Conservation (phyloP, 257 asterid species). For the Solanum lycopersicoides region DNA sequence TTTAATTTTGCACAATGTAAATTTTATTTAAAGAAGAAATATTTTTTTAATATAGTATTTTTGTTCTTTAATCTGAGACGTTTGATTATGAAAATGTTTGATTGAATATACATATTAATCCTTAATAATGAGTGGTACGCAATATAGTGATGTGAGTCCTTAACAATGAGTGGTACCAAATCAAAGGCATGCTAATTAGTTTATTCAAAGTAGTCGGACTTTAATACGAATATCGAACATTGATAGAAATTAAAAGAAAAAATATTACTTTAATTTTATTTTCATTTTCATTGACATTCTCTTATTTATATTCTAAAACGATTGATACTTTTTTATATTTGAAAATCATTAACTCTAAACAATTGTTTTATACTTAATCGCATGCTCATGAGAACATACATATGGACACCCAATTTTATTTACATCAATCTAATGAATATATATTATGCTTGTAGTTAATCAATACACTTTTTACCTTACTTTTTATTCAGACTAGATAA, state of each 20-base stretch:
- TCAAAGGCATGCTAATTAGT: neutral
- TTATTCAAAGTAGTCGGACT: neutral
- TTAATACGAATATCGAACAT: too few relatives aligned
- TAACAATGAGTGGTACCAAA: neutral
- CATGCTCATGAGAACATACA: neutral
- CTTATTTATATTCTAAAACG: too few relatives aligned
- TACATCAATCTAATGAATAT: neutral
- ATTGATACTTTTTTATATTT: too few relatives aligned
- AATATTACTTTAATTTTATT: too few relatives aligned
- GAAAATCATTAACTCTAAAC: neutral
- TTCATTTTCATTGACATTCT: too few relatives aligned
- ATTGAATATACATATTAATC: neutral
- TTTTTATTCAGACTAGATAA: neutral
- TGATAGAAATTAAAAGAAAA: too few relatives aligned
- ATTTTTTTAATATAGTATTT: too few relatives aligned
- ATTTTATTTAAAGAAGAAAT: too few relatives aligned
- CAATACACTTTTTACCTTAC: neutral
- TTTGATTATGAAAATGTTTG: neutral
- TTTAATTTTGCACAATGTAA: too few relatives aligned
- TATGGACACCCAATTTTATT: too few relatives aligned
- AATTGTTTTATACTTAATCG: too few relatives aligned
- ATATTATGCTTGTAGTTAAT: neutral
- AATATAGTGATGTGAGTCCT: neutral
- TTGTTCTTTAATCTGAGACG: neutral
- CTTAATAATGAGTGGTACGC: neutral